Evolutionary conservation across 495 filamentous ascomycete species (phyloP).

Genomic region (Aspergillus ellipticus): DNA sequence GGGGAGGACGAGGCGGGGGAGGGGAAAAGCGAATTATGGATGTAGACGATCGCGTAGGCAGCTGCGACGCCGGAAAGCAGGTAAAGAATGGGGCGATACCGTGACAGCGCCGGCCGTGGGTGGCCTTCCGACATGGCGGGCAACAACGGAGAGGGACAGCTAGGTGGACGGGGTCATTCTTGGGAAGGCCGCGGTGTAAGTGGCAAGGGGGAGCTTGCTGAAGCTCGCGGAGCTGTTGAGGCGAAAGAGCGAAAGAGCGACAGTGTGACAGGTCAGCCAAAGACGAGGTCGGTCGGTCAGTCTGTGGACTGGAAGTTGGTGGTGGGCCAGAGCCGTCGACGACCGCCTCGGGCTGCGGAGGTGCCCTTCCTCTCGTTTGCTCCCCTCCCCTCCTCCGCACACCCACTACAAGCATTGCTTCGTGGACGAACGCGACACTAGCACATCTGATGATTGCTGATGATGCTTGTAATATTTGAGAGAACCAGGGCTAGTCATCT

Average conservation of each 20-base stretch:
- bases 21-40: constrained; percentile 34
- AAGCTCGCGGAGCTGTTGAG: neutral
- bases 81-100: constrained; percentile 49
- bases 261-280: neutral
- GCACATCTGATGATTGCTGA: too few species aligned
- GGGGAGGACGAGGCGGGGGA: constrained; percentile 16
- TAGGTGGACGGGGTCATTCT: constrained; percentile 20
- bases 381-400: neutral
- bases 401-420: too few species aligned
- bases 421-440: too few species aligned
- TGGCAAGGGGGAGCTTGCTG: neutral
- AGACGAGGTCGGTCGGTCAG: neutral
- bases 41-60: constrained; percentile 46
- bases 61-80: constrained; percentile 48
- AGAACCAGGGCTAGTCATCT: too few species aligned
- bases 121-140: constrained; percentile 35
- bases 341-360: neutral
- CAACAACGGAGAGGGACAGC: constrained; percentile 10
- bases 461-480: too few species aligned
- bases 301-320: neutral
- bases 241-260: neutral
- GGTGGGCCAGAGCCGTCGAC: neutral
- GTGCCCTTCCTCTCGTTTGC: neutral
- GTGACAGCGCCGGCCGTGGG: constrained; percentile 36
- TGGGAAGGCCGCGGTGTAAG: neutral